Base-by-base conservation (phyloP, 106 monocot genomes). In the Platanthera guangdongensis region DNA sequence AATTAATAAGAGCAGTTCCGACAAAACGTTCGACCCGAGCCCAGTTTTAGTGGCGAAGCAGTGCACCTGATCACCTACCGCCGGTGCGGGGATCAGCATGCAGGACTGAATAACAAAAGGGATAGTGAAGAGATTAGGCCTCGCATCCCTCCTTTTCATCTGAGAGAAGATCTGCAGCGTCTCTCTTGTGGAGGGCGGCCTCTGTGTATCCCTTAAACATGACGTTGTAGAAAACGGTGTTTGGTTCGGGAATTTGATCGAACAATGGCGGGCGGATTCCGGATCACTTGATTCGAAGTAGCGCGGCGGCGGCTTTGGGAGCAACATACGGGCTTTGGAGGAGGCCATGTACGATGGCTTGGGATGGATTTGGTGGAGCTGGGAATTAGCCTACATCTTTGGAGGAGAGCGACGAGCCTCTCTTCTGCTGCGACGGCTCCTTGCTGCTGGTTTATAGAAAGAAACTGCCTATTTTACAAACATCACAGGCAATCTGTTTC, bases 61-160 rank as follows among this genome's bases (percentile, higher is more conserved):
- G 49, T 92, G 92, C 3, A 85, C 75, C 74, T 72, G 76, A 62
- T 78, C 78, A 7, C 83, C 88, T 9, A 50, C 51, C 59, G 47
- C 75, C 54, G 50, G 9, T 2, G 30, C 57, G 9, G n/a, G 32
- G 12, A 68, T 51, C 70, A 75, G n/a, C 0, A 72, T 71, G 55
- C 90, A 86, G 0, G 81, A 81, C 71, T 86, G 87, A 57, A 92
- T 71, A 11, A 92, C 84, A 57, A 83, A 81, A 11, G 92, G 78
- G 69, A 92, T 81, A 1, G 88, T 85, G 71, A 87, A 89, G 19
- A 59, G 59, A 68, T 81, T 81, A 32, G 84, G 88, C 11, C 63
- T 9, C 6, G 81, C 84, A 64, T 76, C 75, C n/a, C 84, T 67
- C 47, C 45, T 69, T 22, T 52, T 59, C 92, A 89, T 92, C 15